A percentile compares a stretch with the other conserved stretches of the same genome.
phyloP scores from a whole-genome alignment of 148 eudicot species.

The Agrostemma githago region DNA sequence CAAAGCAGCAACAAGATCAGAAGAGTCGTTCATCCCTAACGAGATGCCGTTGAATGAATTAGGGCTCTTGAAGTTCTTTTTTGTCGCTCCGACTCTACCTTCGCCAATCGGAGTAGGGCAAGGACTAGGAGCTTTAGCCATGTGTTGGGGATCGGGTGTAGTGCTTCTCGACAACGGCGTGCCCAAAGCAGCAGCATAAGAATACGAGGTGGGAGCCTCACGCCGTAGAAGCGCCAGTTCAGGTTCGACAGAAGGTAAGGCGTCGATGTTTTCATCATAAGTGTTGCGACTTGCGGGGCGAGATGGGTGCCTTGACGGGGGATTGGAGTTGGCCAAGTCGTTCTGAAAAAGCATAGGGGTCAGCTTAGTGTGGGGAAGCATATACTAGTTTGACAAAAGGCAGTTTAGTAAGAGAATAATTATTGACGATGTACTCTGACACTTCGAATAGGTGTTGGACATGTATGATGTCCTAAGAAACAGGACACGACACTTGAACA shows the following conservation, averaged over 20 bases:
- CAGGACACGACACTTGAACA: too few relatives aligned
- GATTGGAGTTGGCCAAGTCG: constrained; percentile 60
- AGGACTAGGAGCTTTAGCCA: constrained; percentile 88
- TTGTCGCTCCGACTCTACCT: constrained; percentile 50
- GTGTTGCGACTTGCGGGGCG: constrained; percentile 89
- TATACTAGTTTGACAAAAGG: not conserved
- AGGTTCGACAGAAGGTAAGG: constrained; percentile 50
- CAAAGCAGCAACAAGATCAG: constrained; percentile 65
- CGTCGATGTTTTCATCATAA: constrained; percentile 57
- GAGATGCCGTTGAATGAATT: constrained; percentile 54
- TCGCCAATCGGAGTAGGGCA: constrained; percentile 90
- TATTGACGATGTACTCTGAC: not conserved
- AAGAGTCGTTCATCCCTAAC: constrained; percentile 43
- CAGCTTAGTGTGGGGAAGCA: not conserved
- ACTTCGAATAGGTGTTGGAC: too few relatives aligned
- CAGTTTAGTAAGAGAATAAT: not conserved
- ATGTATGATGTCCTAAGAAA: too few relatives aligned
- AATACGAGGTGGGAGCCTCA: constrained; percentile 54
- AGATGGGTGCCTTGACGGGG: constrained; percentile 74
- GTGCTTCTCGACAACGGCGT: constrained; percentile 83
- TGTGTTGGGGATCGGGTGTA: constrained; percentile 88
- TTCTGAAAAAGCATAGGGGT: constrained; percentile 41
- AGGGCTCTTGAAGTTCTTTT: constrained; percentile 50
- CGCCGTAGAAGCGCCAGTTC: constrained; percentile 56
- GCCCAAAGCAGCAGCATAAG: constrained; percentile 91